These are phyloP conservation scores for Geranium brycei DNA, from an alignment of 345 rosid species.

Conservation along the genomic window DNA sequence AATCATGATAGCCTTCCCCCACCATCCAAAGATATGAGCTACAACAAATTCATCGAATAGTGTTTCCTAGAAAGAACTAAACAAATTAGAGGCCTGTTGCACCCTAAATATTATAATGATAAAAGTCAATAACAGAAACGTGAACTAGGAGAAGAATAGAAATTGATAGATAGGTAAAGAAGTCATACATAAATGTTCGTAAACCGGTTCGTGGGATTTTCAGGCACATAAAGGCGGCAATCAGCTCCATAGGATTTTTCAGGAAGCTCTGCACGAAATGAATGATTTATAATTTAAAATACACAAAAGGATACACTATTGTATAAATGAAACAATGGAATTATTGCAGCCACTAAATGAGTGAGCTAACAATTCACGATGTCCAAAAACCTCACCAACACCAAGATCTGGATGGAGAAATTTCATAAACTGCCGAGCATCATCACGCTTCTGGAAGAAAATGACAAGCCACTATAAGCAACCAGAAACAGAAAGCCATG, in stretches of 20 bases:
- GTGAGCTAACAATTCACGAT: neutral
- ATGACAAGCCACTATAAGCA: conserved; percentile 12
- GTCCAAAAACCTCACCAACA: conserved; percentile 43
- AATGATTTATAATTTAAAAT: neutral
- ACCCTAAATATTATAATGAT: neutral
- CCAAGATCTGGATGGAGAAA: conserved; percentile 98
- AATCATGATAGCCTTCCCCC: conserved; percentile 96
- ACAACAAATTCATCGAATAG: conserved; percentile 89
- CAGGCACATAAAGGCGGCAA: conserved; percentile 80
- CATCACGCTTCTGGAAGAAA: conserved; percentile 69
- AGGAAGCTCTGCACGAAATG: conserved; percentile 66
- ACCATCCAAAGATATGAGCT: conserved; percentile 99
- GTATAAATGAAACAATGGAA: neutral
- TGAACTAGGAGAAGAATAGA: conserved; percentile 6
- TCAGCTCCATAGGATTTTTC: conserved; percentile 97
- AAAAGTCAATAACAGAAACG: neutral
- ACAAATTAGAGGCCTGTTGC: conserved; percentile 8
- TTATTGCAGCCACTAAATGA: too few species aligned
- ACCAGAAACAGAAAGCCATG: neutral
- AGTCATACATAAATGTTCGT: conserved; percentile 96
- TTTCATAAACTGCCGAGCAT: conserved; percentile 95
- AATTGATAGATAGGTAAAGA: conserved; percentile 29
- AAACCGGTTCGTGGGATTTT: conserved; percentile 88
- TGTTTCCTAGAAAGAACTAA: conserved; percentile 43
- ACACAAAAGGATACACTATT: neutral